Evolutionary conservation across 2,329 filamentous ascomycete genomes (phyloP), one percentile per base, ranked within the genome.

Genomic region (Nemania serpens): DNA sequence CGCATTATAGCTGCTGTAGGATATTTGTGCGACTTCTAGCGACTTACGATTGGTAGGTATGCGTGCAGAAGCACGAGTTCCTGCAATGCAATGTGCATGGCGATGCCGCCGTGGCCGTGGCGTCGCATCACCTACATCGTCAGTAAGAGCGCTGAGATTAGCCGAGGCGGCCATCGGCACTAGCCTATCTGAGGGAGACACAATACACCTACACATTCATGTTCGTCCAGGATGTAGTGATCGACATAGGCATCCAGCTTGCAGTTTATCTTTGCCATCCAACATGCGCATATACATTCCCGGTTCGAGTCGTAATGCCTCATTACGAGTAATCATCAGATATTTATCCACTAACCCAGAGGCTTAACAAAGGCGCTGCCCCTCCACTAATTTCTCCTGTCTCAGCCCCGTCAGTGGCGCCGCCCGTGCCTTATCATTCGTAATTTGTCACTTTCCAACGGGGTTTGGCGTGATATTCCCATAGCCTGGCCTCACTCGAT

Each of bases 1-100:
- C 48, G 52, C 57, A 55, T 61, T 58, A 45, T 52, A 63, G 53
- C 60, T 63, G 63, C 55, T 55, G 53, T 58, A 45, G 49, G 55
- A 54, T 59, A 36, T 49, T 37, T 59, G 59, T 64, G 46, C 55
- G 29, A 54, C 59, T 50, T 34, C 17, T 36, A 25, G 42, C 51
- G 36, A 15, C 25, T 43, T 20, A n/a, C 52, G 54, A 58, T 62
- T 64, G 62, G 62, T 22, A 45, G 37, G 42, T 33, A 18, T 39
- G 46, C 9, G 25, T 57, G 49, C 62, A 50, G 55, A 47, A 36
- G 58, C 36, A 50, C 46, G 46, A 52, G 58, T 50, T 50, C 55
- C 54, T 62, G 59, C 53, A 58, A 60, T 57, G 50, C 62, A 49
- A 43, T 46, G 48, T 58, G 61, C 46, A 58, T 52, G 47, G 41